A percentile compares a stretch with the other conserved stretches of the same genome.
These are phyloP conservation scores for Microcera coccophila DNA, from an alignment of 2,329 filamentous ascomycete species.

Conservation along the genomic window DNA sequence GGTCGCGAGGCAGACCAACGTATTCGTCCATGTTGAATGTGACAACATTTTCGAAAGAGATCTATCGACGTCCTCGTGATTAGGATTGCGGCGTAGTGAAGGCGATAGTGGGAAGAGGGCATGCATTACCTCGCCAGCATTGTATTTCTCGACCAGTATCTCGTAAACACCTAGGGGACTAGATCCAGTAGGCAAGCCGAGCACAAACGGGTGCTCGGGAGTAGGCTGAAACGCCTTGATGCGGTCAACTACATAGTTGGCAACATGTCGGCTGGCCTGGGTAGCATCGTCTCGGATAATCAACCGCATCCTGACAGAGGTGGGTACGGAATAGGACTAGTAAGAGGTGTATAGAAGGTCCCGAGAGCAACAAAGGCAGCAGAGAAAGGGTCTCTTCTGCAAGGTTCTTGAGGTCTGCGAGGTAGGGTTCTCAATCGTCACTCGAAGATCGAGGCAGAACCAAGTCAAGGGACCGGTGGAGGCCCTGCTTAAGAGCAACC, in stretches of 20 bases:
- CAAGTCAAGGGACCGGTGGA: not conserved
- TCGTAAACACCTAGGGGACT: slow-evolving; percentile 76
- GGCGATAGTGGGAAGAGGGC: slow-evolving; percentile 20
- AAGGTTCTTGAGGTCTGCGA: not conserved
- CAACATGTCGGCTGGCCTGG: slow-evolving; percentile 69
- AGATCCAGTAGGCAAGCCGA: slow-evolving; percentile 79
- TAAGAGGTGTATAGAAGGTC: not conserved
- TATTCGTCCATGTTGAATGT: slow-evolving; percentile 97
- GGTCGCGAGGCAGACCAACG: slow-evolving; percentile 75
- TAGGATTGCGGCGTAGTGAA: slow-evolving; percentile 2
- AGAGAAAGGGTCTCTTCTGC: not conserved
- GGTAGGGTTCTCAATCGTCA: slow-evolving; percentile 1
- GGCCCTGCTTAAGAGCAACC: slow-evolving; percentile 9
- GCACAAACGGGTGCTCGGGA: slow-evolving; percentile 69
- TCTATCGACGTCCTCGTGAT: slow-evolving; percentile 39
- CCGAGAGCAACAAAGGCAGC: not conserved
- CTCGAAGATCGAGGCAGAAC: slow-evolving; percentile 1
- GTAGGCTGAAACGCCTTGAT: slow-evolving; percentile 76
- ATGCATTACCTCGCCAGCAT: slow-evolving; percentile 54
- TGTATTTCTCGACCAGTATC: slow-evolving; percentile 67
- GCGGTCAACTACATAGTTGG: slow-evolving; percentile 77
- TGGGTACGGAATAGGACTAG: slow-evolving; percentile 20
- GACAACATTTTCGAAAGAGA: slow-evolving; percentile 84
- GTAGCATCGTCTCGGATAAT: slow-evolving; percentile 73
- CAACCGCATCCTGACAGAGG: slow-evolving; percentile 61